Base-by-base conservation (phyloP, 2,329 filamentous ascomycete species). In the Fusarium sororula region DNA sequence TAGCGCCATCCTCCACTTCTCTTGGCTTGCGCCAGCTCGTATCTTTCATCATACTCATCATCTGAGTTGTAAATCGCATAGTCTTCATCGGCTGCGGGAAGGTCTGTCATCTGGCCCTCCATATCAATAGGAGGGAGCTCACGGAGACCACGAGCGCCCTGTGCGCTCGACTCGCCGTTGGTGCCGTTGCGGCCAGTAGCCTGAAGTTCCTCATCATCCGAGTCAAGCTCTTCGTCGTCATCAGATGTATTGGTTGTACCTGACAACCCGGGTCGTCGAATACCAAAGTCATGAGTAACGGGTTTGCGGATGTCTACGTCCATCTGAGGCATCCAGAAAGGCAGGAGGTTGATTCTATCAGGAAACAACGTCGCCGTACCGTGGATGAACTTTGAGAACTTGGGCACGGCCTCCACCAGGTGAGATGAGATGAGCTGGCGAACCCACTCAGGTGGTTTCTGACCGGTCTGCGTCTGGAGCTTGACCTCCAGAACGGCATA, bases 261-360 rank as follows among this genome's bases (percentile, higher is more conserved):
- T 61, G 93, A 94, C 26, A 93, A 89, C 12, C 90, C 91, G 2
- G 93, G 91, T 39, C 96, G 89, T 78, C 94, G 92, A 77, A 99
- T 98, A 63, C 96, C 96, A 80, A 98, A 98, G 76, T 93, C 91
- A 78, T 96, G 94, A 8, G 90, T 94, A 37, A 91, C 90, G 2
- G 96, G 95, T 83, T 99, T 99, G 75, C 95, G 93, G 78, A 99
- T 99, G 80, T 99, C 96, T 30, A 97, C 91, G 75, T 97, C 92
- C 96, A 99, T 99, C 84, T 99, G 96, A 2, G 96, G 96, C 87
- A 96, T 94, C 96, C 96, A 99, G 86, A 94, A 99, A 2, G 96
- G 96, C 11, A 99, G 87, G 18, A 99, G 88, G 54, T 98, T 87
- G 82, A 99, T 99, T 63, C 93, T 91, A 50, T 91, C 89, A 0